Evolutionary conservation across 179 eudicot species (phyloP).

Genomic region (Silene vulgaris): DNA sequence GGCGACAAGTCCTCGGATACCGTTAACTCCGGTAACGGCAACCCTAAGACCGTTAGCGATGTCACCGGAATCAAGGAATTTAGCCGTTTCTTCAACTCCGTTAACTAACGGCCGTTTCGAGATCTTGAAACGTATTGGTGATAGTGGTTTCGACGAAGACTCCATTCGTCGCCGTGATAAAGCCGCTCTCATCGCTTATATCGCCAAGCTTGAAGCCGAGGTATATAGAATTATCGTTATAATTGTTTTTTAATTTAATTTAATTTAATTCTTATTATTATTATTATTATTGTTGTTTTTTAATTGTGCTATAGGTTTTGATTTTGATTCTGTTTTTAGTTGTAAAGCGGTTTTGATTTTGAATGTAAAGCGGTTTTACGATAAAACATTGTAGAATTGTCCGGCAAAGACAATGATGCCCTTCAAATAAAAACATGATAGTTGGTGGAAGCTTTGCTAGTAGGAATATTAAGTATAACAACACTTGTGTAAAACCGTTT

Average conservation of each 20-base stretch:
- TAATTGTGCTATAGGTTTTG: not conserved
- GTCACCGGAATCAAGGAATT: constrained; percentile 26
- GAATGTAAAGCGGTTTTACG: too few species aligned
- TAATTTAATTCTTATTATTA: not conserved
- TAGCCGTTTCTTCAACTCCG: constrained; percentile 27
- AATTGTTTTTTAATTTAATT: too few species aligned
- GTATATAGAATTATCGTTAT: constrained; percentile 13
- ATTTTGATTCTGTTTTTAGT: not conserved
- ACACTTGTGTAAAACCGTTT: too few species aligned
- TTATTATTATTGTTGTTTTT: not conserved
- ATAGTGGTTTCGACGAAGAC: constrained; percentile 77
- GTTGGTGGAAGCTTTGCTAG: too few species aligned
- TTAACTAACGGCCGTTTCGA: constrained; percentile 22
- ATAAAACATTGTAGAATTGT: too few species aligned
- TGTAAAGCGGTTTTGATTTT: not conserved
- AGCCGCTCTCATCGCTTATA: constrained; percentile 80
- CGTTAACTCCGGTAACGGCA: constrained; percentile 25
- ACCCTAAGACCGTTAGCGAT: constrained; percentile 26
- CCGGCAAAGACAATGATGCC: too few species aligned
- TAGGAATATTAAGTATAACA: too few species aligned
- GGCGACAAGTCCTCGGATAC: constrained; percentile 47
- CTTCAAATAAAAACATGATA: too few species aligned
- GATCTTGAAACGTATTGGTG: constrained; percentile 68
- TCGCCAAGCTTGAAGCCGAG: constrained; percentile 89
- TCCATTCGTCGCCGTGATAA: constrained; percentile 87